These are phyloP conservation scores for Ophiostoma quercus DNA, from an alignment of 2,329 filamentous ascomycete species.

Conservation along the genomic window DNA sequence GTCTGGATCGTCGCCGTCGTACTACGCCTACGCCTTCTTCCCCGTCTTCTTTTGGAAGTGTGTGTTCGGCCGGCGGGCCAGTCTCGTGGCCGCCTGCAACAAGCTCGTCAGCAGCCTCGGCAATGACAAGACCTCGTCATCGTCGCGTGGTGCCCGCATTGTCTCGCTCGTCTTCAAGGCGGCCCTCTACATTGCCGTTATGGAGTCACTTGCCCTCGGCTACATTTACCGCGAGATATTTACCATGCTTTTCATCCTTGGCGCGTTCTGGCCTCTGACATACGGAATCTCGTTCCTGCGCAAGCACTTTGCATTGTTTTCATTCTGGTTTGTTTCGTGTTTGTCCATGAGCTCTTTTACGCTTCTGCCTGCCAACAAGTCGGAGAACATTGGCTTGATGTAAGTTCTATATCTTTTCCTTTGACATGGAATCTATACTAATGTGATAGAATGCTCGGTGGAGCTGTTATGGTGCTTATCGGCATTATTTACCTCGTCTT, in stretches of 20 bases:
- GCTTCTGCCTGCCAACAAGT: conserved; percentile 77
- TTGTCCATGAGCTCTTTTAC: conserved; percentile 86
- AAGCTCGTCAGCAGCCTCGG: conserved; percentile 65
- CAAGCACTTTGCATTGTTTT: conserved; percentile 57
- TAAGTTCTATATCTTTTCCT: background rate
- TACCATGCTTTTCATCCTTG: conserved; percentile 71
- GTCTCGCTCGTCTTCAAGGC: conserved; percentile 59
- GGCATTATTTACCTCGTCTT: conserved; percentile 76
- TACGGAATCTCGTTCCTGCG: conserved; percentile 70
- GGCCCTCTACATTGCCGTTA: conserved; percentile 63
- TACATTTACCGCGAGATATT: conserved; percentile 89
- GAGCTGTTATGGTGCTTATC: conserved; percentile 67
- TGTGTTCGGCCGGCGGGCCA: conserved; percentile 71
- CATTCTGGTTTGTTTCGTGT: conserved; percentile 72
- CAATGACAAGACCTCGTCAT: conserved; percentile 41
- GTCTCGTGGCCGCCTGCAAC: conserved; percentile 60
- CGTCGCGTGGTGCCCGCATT: conserved; percentile 30
- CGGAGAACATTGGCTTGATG: conserved; percentile 71
- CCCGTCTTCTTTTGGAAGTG: conserved; percentile 97
- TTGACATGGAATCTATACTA: background rate
- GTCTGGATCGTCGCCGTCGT: conserved; percentile 73
- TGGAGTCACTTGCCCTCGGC: conserved; percentile 79
- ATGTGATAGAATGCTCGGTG: conserved; percentile 53
- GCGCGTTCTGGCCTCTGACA: conserved; percentile 68
- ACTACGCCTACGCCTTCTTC: conserved; percentile 89